A percentile compares a stretch with the other conserved stretches of the same genome.
Evolutionary conservation across 2,329 filamentous ascomycete genomes (phyloP).

Genomic region (Xylaria sp.): DNA sequence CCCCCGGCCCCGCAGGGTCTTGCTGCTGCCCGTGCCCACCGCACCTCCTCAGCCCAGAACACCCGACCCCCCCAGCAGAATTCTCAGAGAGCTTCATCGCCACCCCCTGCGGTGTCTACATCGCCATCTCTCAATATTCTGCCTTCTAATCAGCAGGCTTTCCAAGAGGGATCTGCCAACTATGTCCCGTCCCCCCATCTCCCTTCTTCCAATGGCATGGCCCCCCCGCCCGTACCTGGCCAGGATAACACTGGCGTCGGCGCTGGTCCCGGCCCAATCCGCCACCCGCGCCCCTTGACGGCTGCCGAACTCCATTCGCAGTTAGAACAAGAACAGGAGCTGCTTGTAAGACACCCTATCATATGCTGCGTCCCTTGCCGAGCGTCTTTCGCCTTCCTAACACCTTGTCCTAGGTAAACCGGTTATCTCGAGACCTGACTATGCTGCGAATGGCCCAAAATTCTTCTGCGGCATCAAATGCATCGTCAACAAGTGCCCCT

Average conservation of each 20-base stretch:
- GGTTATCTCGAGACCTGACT: conserved; percentile 85
- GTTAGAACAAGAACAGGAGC: conserved; percentile 94
- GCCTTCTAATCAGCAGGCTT: conserved; percentile 55
- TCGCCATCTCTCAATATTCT: conserved; percentile 61
- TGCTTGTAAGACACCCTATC: conserved; percentile 59
- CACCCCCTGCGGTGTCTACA: conserved; percentile 38
- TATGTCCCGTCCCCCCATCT: conserved; percentile 42
- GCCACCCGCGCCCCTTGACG: conserved; percentile 87
- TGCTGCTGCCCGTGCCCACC: conserved; percentile 51
- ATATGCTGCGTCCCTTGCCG: conserved; percentile 40
- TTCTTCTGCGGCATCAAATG: conserved; percentile 68
- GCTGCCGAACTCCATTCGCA: conserved; percentile 87
- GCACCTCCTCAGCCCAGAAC: conserved; percentile 52
- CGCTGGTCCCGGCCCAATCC: conserved; percentile 72
- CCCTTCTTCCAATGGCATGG: conserved; percentile 24
- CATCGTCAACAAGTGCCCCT: conserved; percentile 64
- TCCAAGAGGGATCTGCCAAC: conserved; percentile 49
- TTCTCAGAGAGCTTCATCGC: conserved; percentile 32
- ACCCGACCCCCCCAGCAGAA: conserved; percentile 25
- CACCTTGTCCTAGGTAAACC: conserved; percentile 72
- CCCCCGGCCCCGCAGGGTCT: conserved; percentile 56
- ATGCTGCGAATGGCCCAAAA: conserved; percentile 76
- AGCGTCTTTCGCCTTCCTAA: neutral
- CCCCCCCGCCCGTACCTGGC: conserved; percentile 38
- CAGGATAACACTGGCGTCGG: conserved; percentile 54